Conservation (phyloP, 345 rosid species). For the Garcia nutans region DNA sequence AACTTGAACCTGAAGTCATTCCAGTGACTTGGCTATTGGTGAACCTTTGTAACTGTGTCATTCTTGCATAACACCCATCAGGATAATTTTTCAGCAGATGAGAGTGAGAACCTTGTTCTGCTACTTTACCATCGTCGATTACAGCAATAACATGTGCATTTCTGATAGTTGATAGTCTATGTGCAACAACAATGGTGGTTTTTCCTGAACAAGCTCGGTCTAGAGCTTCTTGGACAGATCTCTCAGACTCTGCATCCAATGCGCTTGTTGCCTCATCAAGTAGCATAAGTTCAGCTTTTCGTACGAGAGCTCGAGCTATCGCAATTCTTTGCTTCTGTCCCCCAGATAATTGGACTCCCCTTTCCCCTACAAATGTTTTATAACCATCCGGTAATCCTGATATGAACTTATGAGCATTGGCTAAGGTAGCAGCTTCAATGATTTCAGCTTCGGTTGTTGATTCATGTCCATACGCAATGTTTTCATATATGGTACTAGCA, state of each 20-base stretch:
- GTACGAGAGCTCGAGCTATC: conserved; percentile 72
- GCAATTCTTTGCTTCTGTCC: conserved; percentile 95
- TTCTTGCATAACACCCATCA: conserved; percentile 82
- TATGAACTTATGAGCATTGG: conserved; percentile 88
- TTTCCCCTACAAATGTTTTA: conserved; percentile 80
- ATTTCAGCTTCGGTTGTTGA: conserved; percentile 85
- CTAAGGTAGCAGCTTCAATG: conserved; percentile 83
- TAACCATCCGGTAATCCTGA: conserved; percentile 80
- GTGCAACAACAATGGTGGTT: conserved; percentile 89
- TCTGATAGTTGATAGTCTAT: conserved; percentile 79
- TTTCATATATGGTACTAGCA: conserved; percentile 74
- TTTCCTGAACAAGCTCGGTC: conserved; percentile 91
- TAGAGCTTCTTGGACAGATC: conserved; percentile 89
- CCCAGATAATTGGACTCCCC: conserved; percentile 94
- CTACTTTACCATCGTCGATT: conserved; percentile 91
- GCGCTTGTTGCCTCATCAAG: conserved; percentile 98
- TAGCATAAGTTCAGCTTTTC: conserved; percentile 86
- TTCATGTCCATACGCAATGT: conserved; percentile 91
- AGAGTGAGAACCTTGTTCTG: conserved; percentile 91
- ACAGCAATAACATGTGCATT: conserved; percentile 86
- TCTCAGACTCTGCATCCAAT: conserved; percentile 87
- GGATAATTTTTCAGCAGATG: conserved; percentile 78
- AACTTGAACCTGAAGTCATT: conserved; percentile 76
- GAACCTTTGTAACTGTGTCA: conserved; percentile 96
- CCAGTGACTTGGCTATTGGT: conserved; percentile 81